Evolutionary conservation across 2,329 filamentous ascomycete species (phyloP).

Genomic region (Xylariales sp.): DNA sequence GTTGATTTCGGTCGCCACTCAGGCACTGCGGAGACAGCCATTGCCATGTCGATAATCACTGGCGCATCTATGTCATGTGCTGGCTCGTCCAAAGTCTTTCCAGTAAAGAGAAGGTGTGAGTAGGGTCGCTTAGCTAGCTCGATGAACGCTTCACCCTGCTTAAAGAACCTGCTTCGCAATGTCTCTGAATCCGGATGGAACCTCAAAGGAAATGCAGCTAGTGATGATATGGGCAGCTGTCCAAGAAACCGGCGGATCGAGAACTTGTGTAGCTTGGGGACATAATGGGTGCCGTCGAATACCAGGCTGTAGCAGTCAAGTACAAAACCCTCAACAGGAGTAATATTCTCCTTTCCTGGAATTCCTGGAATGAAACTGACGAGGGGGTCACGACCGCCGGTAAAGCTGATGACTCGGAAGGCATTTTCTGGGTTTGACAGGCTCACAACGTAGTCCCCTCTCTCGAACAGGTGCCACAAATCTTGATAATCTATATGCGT

Average conservation of each 20-base stretch:
- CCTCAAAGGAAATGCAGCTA: background rate
- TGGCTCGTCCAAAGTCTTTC: background rate
- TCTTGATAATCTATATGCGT: background rate
- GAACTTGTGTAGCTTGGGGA: conserved; percentile 1
- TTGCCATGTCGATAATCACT: conserved; percentile 4
- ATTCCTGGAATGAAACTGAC: background rate
- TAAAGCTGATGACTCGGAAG: background rate
- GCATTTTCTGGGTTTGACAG: background rate
- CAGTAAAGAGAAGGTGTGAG: background rate
- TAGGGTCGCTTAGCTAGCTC: background rate
- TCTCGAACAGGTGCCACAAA: background rate
- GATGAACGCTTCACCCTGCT: background rate
- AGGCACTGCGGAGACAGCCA: background rate
- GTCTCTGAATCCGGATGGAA: background rate
- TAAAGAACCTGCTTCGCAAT: background rate
- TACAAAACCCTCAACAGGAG: background rate
- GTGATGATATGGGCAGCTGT: background rate
- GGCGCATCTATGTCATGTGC: background rate
- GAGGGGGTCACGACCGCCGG: background rate
- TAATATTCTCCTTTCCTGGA: background rate
- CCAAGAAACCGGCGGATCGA: background rate
- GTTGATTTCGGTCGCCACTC: background rate
- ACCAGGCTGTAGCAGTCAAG: conserved; percentile 2
- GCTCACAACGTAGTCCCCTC: background rate
- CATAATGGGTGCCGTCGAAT: background rate